Base-by-base conservation (phyloP, 139 green algal species). In the Chlorella sp. region DNA sequence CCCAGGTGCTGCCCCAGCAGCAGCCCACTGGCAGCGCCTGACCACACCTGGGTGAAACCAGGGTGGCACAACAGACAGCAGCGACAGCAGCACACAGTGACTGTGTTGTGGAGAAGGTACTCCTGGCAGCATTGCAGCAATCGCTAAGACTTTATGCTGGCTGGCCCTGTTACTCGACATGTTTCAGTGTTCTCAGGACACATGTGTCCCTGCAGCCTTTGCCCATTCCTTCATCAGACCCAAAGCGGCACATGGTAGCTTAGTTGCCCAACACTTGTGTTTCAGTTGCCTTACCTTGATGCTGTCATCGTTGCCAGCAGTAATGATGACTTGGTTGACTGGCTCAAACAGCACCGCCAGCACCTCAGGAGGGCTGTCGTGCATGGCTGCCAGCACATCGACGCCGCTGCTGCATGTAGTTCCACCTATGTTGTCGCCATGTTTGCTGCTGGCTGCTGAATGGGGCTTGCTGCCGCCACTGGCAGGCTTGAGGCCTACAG, bases 341-440 rank as follows among this genome's bases (percentile, higher is more conserved):
- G 72, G 67, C 67, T 88, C 78, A 69, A 84, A 85, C 17, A 69
- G 27, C 35, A 90, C 70, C 29, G 66, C 81, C 35, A 90, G 78
- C 26, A 91, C 75, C 83, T 91, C 87, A 23, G 77, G 75, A 17
- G 42, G n/a, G n/a, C n/a, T n/a, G n/a, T n/a, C n/a, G n/a, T n/a
- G n/a, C n/a, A n/a, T n/a, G n/a, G n/a, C n/a, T n/a, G n/a, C n/a
- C n/a, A n/a, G n/a, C n/a, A n/a, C n/a, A n/a, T n/a, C n/a, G n/a
- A n/a, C n/a, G n/a, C n/a, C n/a, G n/a, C n/a, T n/a, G n/a, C n/a
- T n/a, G n/a, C n/a, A n/a, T n/a, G n/a, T n/a, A n/a, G n/a, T n/a
- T n/a, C n/a, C n/a, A n/a, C n/a, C n/a, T n/a, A n/a, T n/a, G n/a
- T n/a, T n/a, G n/a, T n/a, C n/a, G n/a, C n/a, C n/a, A n/a, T n/a